Percentiles rank a stretch among this genome's conserved stretches.
Evolutionary conservation across 257 asterid genomes (phyloP).

Genomic region (Striga asiatica): DNA sequence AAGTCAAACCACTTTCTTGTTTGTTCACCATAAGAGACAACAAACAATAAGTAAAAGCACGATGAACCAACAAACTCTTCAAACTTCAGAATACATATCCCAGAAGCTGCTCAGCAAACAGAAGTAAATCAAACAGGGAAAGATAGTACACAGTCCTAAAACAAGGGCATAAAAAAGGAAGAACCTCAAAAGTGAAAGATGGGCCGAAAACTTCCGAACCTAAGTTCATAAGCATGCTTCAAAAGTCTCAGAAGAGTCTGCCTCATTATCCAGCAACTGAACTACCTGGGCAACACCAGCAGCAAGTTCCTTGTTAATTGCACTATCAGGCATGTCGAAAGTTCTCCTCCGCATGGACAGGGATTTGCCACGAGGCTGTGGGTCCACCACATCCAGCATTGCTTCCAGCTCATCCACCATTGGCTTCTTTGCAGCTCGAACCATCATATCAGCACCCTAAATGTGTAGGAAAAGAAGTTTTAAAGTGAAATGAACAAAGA

Average conservation of each 20-base stretch:
- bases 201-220: background rate
- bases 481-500: background rate
- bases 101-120: too few species aligned
- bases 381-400: slow-evolving; percentile 92
- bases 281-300: slow-evolving; percentile 92
- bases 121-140: too few species aligned
- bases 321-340: slow-evolving; percentile 79
- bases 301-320: slow-evolving; percentile 61
- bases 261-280: slow-evolving; percentile 65
- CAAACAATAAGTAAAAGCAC: too few species aligned
- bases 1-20: too few species aligned
- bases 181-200: background rate
- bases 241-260: slow-evolving; percentile 33
- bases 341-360: slow-evolving; percentile 60
- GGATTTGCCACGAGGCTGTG: slow-evolving; percentile 55
- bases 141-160: too few species aligned
- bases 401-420: slow-evolving; percentile 91
- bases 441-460: slow-evolving; percentile 81
- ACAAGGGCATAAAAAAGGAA: background rate
- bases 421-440: slow-evolving; percentile 59
- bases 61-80: too few species aligned
- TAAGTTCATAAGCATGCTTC: slow-evolving; percentile 31
- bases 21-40: too few species aligned
- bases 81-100: too few species aligned
- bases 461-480: background rate